Conservation (phyloP, 2,329 filamentous ascomycete species). For the Lecanicillium sp. region DNA sequence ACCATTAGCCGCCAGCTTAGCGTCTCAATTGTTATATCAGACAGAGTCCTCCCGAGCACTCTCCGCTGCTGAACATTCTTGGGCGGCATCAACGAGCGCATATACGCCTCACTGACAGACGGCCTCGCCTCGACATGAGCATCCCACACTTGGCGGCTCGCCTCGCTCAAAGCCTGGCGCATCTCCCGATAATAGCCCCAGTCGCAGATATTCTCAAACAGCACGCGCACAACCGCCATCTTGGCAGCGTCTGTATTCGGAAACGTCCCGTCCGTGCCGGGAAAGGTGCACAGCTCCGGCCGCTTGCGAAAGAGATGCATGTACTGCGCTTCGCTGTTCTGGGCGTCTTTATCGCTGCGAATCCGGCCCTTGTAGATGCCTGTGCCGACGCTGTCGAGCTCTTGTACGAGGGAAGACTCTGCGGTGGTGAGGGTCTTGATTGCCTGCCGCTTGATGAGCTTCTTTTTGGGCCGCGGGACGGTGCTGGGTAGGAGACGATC, state of each 20-base stretch:
- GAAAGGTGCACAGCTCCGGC: not conserved
- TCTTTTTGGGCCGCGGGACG: not conserved
- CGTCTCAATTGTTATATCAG: constrained; percentile 14
- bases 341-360: not conserved
- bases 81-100: constrained; percentile 9
- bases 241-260: not conserved
- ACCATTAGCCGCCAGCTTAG: constrained; percentile 18
- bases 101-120: too few relatives aligned
- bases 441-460: constrained; percentile 2
- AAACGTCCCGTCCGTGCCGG: not conserved
- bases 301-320: not conserved
- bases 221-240: not conserved
- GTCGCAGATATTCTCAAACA: constrained; percentile 5
- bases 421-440: not conserved
- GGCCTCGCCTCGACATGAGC: too few relatives aligned
- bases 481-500: too few relatives aligned
- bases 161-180: constrained; percentile 1
- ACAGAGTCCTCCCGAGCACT: constrained; percentile 13
- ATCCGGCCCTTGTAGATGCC: constrained; percentile 3
- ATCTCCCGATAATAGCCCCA: constrained; percentile 5
- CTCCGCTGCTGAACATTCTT: constrained; percentile 12
- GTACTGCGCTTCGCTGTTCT: not conserved
- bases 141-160: constrained; percentile 1
- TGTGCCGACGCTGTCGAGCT: not conserved
- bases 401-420: not conserved